A percentile compares a stretch with the other conserved stretches of the same genome.
Evolutionary conservation across 306 rosid genomes (phyloP).

Genomic region (Rubus parviflorus): DNA sequence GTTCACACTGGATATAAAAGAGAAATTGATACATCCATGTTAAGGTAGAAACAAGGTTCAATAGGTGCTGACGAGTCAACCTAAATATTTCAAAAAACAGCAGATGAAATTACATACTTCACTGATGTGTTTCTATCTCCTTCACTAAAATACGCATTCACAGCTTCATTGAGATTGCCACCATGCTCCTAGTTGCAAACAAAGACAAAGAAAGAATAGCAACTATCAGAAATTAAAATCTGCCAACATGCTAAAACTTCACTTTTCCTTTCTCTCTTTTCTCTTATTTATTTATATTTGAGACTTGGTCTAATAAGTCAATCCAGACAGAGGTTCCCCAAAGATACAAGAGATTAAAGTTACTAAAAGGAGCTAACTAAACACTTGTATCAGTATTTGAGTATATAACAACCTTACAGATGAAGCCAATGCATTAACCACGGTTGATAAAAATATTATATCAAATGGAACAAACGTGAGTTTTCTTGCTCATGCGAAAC

Average conservation of each 20-base stretch:
- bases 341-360: background rate
- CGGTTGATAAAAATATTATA: background rate
- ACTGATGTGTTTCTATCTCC: slow-evolving; percentile 58
- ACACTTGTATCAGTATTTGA: background rate
- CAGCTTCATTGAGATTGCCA: slow-evolving; percentile 81
- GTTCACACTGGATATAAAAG: slow-evolving; percentile 41
- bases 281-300: background rate
- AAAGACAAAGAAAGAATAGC: slow-evolving; percentile 14
- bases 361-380: background rate
- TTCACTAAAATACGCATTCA: slow-evolving; percentile 77
- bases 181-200: slow-evolving; percentile 64
- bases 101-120: slow-evolving; percentile 40
- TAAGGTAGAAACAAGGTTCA: slow-evolving; percentile 9
- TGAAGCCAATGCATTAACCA: background rate
- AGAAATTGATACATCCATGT: slow-evolving; percentile 20
- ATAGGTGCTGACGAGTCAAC: slow-evolving; percentile 1
- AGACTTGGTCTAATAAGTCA: background rate
- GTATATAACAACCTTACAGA: background rate
- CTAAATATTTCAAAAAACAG: slow-evolving; percentile 10
- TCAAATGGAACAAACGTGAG: background rate
- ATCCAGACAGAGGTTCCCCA: background rate
- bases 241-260: background rate
- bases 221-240: slow-evolving; percentile 5
- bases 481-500: background rate
- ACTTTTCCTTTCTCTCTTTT: background rate